These are phyloP conservation scores for Trichoderma atrobrunneum DNA, from an alignment of 2,329 filamentous ascomycete species.

Conservation along the genomic window DNA sequence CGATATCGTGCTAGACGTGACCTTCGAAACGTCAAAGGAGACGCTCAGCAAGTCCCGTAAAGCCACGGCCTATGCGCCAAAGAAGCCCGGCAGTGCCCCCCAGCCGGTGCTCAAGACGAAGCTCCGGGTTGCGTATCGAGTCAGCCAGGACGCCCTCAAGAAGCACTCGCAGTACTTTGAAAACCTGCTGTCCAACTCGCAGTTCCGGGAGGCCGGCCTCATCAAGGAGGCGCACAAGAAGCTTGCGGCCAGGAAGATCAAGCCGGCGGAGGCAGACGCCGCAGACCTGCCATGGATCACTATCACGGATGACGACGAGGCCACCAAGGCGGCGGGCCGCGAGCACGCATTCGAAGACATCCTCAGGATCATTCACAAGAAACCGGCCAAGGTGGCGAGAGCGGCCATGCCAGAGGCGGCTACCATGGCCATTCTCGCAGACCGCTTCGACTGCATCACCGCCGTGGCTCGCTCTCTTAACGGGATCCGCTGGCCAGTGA, in stretches of 20 bases:
- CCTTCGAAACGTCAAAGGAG: slow-evolving; percentile 58
- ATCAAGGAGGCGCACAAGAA: slow-evolving; percentile 51
- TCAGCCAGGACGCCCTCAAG: slow-evolving; percentile 55
- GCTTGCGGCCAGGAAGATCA: slow-evolving; percentile 47
- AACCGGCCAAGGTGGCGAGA: slow-evolving; percentile 36
- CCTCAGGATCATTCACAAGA: slow-evolving; percentile 62
- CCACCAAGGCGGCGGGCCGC: slow-evolving; percentile 58
- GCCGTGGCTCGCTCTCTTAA: slow-evolving; percentile 54
- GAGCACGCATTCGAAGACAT: slow-evolving; percentile 66
- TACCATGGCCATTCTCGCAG: slow-evolving; percentile 67
- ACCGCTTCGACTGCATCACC: slow-evolving; percentile 66
- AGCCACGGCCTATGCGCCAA: slow-evolving; percentile 31
- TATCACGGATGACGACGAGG: slow-evolving; percentile 67
- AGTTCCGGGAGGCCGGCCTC: slow-evolving; percentile 61
- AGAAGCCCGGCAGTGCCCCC: slow-evolving; percentile 30
- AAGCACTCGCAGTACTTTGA: slow-evolving; percentile 67
- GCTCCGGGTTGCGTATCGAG: slow-evolving; percentile 54
- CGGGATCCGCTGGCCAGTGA: slow-evolving; percentile 53
- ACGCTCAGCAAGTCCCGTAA: slow-evolving; percentile 47
- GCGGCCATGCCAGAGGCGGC: slow-evolving; percentile 61
- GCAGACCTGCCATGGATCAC: slow-evolving; percentile 59
- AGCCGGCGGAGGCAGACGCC: slow-evolving; percentile 47
- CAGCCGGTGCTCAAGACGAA: slow-evolving; percentile 36
- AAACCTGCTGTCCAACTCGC: slow-evolving; percentile 60
- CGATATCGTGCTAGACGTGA: slow-evolving; percentile 64